Evolutionary conservation across 2,329 filamentous ascomycete genomes (phyloP).

Genomic region (Cytospora piceicola): DNA sequence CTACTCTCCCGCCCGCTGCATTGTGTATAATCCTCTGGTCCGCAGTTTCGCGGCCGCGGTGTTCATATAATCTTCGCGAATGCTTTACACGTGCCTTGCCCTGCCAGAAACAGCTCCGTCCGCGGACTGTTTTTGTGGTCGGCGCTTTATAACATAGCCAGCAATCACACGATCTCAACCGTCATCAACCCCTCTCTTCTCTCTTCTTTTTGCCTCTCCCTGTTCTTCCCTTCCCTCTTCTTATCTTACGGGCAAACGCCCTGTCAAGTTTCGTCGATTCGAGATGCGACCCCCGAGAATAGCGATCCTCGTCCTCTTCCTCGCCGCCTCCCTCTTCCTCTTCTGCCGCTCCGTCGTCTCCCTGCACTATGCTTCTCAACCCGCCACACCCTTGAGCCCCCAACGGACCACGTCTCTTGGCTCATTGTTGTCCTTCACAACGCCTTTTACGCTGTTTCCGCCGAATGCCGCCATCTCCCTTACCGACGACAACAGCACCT

Average conservation of each 20-base stretch:
- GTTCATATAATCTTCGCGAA: conserved; percentile 27
- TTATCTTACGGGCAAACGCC: not conserved
- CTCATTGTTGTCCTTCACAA: conserved; percentile 70
- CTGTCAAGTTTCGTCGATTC: conserved; percentile 16
- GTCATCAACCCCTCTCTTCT: conserved; percentile 9
- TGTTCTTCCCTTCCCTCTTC: not conserved
- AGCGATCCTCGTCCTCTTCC: conserved; percentile 58
- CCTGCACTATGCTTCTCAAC: conserved; percentile 33
- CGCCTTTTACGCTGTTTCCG: conserved; percentile 86
- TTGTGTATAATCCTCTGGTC: conserved; percentile 20
- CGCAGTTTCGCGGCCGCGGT: conserved; percentile 13
- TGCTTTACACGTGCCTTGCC: conserved; percentile 24
- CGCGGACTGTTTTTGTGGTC: conserved; percentile 26
- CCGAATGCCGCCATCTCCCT: conserved; percentile 95
- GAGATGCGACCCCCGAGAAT: conserved; percentile 59
- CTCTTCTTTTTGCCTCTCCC: not conserved
- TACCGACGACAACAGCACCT: conserved; percentile 97
- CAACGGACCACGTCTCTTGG: conserved; percentile 47
- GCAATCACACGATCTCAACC: conserved; percentile 8
- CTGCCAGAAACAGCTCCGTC: conserved; percentile 13
- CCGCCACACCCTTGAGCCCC: conserved; percentile 34
- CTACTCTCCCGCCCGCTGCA: conserved; percentile 11
- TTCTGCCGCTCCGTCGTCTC: conserved; percentile 56
- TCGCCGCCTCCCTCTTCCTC: conserved; percentile 58
- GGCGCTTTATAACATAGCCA: conserved; percentile 22